A percentile compares a stretch with the other conserved stretches of the same genome.
These are phyloP conservation scores for Ceratobasidium sp. DNA, from an alignment of 1,284 basidiomycete species.

Conservation along the genomic window DNA sequence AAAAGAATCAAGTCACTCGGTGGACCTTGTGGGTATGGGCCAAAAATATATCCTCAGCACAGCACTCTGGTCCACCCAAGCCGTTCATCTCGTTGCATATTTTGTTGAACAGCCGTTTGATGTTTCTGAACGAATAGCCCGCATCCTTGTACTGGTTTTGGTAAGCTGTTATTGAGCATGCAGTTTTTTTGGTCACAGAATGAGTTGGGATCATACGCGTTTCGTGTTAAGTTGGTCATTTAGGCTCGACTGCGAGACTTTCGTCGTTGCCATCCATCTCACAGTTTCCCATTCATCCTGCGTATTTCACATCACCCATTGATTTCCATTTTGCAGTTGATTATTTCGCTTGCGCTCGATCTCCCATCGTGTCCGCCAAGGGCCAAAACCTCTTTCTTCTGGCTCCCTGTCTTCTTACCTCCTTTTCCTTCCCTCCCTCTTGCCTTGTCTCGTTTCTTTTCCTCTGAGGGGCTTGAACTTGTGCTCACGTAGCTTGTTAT, in stretches of 20 bases:
- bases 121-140: not conserved
- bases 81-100: not conserved
- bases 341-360: not conserved
- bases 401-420: too few relatives aligned
- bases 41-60: not conserved
- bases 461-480: too few relatives aligned
- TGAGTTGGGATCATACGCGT: not conserved
- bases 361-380: not conserved
- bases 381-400: not conserved
- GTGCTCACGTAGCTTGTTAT: too few relatives aligned
- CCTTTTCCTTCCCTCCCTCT: too few relatives aligned
- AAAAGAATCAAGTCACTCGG: too few relatives aligned
- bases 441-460: too few relatives aligned
- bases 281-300: conserved; percentile 13
- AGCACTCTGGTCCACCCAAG: conserved; percentile 4
- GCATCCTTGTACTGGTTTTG: conserved; percentile 16
- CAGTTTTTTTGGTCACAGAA: too few relatives aligned
- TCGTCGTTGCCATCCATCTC: conserved; percentile 12
- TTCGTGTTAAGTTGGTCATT: not conserved
- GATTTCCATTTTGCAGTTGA: not conserved
- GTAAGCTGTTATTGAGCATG: too few relatives aligned
- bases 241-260: conserved; percentile 1
- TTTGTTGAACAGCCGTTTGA: not conserved
- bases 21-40: too few relatives aligned
- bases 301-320: not conserved